A percentile compares a stretch with the other conserved stretches of the same genome.
phyloP scores from a whole-genome alignment of 768 basidiomycete genomes.

The Boletales sp. region DNA sequence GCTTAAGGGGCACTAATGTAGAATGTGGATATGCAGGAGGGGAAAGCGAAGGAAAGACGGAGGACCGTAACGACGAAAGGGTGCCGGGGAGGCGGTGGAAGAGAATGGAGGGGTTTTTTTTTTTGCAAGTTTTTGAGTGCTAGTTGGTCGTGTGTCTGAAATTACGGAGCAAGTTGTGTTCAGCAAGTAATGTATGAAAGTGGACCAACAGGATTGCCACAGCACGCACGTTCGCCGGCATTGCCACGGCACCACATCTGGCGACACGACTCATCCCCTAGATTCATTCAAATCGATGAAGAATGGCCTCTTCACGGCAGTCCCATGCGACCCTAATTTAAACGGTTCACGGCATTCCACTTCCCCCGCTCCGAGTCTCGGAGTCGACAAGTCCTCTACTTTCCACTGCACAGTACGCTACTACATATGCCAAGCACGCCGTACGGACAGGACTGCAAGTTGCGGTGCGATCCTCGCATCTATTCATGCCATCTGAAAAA shows the following conservation, averaged over 20 bases:
- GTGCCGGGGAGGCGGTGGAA: constrained; percentile 6
- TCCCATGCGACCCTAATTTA: constrained; percentile 18
- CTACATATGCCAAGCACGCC: constrained; percentile 7
- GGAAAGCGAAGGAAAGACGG: constrained; percentile 4
- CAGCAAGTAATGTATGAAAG: constrained; percentile 18
- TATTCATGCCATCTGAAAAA: constrained; percentile 75
- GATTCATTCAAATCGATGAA: constrained; percentile 14
- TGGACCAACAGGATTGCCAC: constrained; percentile 25
- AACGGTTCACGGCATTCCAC: constrained; percentile 25
- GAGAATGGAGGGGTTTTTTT: neutral
- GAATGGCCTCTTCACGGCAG: constrained; percentile 1
- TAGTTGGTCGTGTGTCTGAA: constrained; percentile 37
- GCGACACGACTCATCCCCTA: constrained; percentile 9
- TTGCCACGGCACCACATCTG: constrained; percentile 17
- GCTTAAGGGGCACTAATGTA: constrained; percentile 9
- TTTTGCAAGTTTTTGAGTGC: constrained; percentile 22
- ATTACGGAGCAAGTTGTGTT: constrained; percentile 25
- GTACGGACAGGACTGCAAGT: neutral
- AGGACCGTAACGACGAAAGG: constrained; percentile 8
- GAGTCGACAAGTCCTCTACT: neutral
- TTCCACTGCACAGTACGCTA: no score
- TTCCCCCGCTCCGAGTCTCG: constrained; percentile 5
- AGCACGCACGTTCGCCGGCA: constrained; percentile 39
- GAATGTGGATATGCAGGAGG: constrained; percentile 3
- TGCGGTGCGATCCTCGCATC: constrained; percentile 17